Base-by-base conservation (phyloP, 768 basidiomycete genomes). In the Psilocybe cyanescens region DNA sequence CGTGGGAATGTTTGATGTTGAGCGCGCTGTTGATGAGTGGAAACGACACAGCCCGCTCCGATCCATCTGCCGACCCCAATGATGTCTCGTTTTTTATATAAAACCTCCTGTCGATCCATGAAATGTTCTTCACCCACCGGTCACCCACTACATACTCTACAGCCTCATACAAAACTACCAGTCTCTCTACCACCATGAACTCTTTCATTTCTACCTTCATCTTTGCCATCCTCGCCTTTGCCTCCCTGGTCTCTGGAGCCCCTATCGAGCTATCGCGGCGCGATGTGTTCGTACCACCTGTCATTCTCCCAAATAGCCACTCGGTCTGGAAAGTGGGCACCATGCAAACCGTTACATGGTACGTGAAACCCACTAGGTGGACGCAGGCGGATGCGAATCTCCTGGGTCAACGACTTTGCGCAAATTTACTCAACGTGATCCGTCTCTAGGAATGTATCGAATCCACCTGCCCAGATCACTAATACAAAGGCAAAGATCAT, bases 401-500 rank as follows among this genome's bases (percentile, higher is more conserved):
- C 52, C 52, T 31, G 49, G 24, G 16, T 30, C 33, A 7, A 50
- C 54, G 49, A 48, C 37, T 33, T 17, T 33, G 8, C 7, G 45
- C 48, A 31, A 39, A 41, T 30, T 29, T 54, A 54, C 57, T 60
- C 29, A 44, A 55, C 52, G 14, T 61, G 50, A 67, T 57, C 55
- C 52, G 56, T n/a, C n/a, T 48, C 19, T 60, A 81, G 79, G 79
- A 71, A 81, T 61, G 72, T 72, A n/a, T 65, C 76, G n/a, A 57
- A 71, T 39, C 71, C 80, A 16, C 81, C 81, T 4, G 60, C 52
- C 41, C 65, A 75, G 16, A 81, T 83, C 67, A 81, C 80, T 31
- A 82, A 83, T 72, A 65, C 59, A n/a, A 56, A 67, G 24, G 81
- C 77, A n/a, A 70, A 65, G 58, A 74, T 83, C 55, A 66, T 79